Percentiles rank a stretch among this genome's conserved stretches.
Evolutionary conservation across 108 stramenopile species (phyloP).

Genomic region (Aureococcus anophagefferens): DNA sequence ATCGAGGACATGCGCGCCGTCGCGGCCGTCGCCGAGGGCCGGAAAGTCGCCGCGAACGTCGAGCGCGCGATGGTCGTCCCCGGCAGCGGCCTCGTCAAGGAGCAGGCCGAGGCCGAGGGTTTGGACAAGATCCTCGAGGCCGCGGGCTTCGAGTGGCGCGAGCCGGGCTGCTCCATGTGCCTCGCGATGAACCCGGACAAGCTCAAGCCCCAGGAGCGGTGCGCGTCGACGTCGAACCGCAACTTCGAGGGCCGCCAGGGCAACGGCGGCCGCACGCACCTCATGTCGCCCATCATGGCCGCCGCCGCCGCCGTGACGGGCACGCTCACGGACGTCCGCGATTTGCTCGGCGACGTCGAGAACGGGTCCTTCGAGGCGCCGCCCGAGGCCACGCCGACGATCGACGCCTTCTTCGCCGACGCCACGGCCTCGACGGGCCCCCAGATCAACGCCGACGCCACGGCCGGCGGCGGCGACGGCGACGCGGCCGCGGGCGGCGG

Average conservation of each 20-base stretch:
- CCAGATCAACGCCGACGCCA: constrained; percentile 42
- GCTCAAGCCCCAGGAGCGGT: constrained; percentile 77
- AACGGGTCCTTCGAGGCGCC: constrained; percentile 45
- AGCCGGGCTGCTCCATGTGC: constrained; percentile 91
- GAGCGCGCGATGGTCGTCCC: constrained; percentile 83
- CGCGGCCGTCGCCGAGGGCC: constrained; percentile 74
- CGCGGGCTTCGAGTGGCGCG: constrained; percentile 87
- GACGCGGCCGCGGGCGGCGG: constrained; percentile 26
- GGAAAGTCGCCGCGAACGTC: constrained; percentile 68
- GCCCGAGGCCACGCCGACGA: constrained; percentile 13
- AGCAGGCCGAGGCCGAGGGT: constrained; percentile 80
- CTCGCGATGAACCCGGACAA: constrained; percentile 90
- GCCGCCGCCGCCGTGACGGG: constrained; percentile 76
- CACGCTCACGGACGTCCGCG: constrained; percentile 71
- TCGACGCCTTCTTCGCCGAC: constrained; percentile 51
- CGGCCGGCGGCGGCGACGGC: constrained; percentile 8
- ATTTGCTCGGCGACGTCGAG: constrained; percentile 57
- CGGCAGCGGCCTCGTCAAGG: constrained; percentile 83
- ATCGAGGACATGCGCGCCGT: constrained; percentile 85
- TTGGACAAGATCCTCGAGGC: constrained; percentile 75
- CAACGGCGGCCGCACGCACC: constrained; percentile 78
- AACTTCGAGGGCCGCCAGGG: constrained; percentile 94
- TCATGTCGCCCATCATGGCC: constrained; percentile 85
- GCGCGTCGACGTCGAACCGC: constrained; percentile 85
- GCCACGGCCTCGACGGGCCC: constrained; percentile 48